Percentiles rank a stretch among this genome's conserved stretches.
Conservation (phyloP, 163 green algal genomes). For the Scenedesmus sp. region DNA sequence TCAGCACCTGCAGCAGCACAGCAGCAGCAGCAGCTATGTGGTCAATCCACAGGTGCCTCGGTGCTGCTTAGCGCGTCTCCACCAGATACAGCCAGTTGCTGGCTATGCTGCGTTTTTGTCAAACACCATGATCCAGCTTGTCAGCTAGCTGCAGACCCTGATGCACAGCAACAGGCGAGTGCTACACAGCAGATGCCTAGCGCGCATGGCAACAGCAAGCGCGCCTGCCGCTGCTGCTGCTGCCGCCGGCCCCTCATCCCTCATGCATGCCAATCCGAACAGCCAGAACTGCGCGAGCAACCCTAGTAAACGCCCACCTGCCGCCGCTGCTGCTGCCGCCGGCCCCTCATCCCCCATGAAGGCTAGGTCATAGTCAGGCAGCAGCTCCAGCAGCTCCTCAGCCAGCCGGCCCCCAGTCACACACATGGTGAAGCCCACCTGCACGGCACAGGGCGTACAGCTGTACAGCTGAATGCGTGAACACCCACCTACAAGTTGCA, state of each 20-base stretch:
- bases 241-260: slow-evolving; percentile 21
- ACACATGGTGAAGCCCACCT: slow-evolving; percentile 87
- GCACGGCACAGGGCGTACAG: slow-evolving; percentile 4
- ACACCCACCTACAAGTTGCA: background rate
- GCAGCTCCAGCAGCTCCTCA: slow-evolving; percentile 77
- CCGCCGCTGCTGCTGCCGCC: slow-evolving; percentile 22
- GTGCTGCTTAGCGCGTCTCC: background rate
- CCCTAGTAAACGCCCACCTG: slow-evolving; percentile 32
- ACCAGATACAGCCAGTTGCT: background rate
- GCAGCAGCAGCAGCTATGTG: background rate
- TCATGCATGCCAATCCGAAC: slow-evolving; percentile 65
- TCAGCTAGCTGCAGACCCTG: too few species aligned
- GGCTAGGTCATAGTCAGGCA: slow-evolving; percentile 78
- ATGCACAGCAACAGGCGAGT: too few species aligned
- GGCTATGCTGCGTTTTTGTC: background rate
- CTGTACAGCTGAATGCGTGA: background rate
- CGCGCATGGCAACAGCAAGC: too few species aligned
- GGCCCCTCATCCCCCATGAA: slow-evolving; percentile 54
- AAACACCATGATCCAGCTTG: too few species aligned
- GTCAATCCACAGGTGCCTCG: background rate
- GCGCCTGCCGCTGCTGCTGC: background rate
- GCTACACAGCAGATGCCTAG: too few species aligned
- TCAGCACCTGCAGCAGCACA: background rate
- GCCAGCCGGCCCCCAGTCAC: slow-evolving; percentile 59
- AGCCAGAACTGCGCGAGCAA: slow-evolving; percentile 80